Evolutionary conservation across 768 basidiomycete species (phyloP), one percentile per base, ranked within the genome.

Genomic region (Leccinum truebloodii): DNA sequence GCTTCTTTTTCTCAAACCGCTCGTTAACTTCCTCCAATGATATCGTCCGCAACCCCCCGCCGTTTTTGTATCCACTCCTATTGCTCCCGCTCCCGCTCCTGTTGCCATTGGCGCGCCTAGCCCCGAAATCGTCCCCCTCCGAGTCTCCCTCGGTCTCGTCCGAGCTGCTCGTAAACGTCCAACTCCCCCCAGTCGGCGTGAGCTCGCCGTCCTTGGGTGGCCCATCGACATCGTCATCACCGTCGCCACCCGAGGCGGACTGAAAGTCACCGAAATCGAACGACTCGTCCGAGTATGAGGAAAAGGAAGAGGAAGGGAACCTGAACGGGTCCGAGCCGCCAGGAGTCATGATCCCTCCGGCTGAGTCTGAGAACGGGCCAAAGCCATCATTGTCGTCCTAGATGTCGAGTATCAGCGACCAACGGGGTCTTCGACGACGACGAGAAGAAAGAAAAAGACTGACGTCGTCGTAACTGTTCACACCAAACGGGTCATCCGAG

Each of bases 231-330:
- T 41, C 41, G n/a, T 41, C 41, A 9, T 41, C 41, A 1, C 41
- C 41, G 3, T 59, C 56, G 4, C 57, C 63, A 14, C 74, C 67
- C 1, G 64, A 60, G 22, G 66, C 68, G 2, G 78, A 79, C 65
- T 90, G 90, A 67, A 93, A 92, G 63, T 92, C 91, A 16, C 89
- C 89, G 67, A 92, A 92, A 57, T 88, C 85, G 64, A 91, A 92
- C 9, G 88, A 83, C 4, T 82, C 79, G 52, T 90, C 90, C 0
- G 86, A 83, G 60, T 85, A 82, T 3, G 83, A 80, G 4, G 79
- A 76, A 63, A 84, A 84, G 0, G 66, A 70, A 2, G 81, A 66
- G 2, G 78, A 70, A 3, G 77, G 60, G 57, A 80, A 78, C 6
- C 70, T 83, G 73, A 91, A 90, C 1, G 83, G 82, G 60, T 88